A percentile compares a stretch with the other conserved stretches of the same genome.
Evolutionary conservation across 495 filamentous ascomycete genomes (phyloP).

Genomic region (Aspergillus nidulans): DNA sequence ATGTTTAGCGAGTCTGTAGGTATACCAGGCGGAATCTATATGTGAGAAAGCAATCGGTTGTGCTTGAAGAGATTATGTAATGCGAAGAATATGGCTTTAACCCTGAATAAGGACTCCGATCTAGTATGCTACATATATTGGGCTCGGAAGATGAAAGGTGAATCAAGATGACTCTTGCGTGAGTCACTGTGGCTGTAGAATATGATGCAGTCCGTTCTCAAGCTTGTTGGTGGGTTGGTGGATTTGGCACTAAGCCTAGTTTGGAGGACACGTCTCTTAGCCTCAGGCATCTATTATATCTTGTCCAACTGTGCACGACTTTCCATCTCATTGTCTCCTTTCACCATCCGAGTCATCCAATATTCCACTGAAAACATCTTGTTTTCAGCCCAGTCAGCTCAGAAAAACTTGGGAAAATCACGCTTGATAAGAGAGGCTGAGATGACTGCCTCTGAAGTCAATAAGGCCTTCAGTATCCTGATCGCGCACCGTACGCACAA

Average conservation of each 20-base stretch:
- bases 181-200: background rate
- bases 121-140: background rate
- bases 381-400: too few species aligned
- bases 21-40: background rate
- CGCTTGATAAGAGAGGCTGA: too few species aligned
- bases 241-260: background rate
- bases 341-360: too few species aligned
- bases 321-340: too few species aligned
- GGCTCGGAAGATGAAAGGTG: conserved; percentile 8
- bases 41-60: background rate
- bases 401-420: too few species aligned
- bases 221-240: background rate
- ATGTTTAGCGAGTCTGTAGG: conserved; percentile 3
- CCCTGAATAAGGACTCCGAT: background rate
- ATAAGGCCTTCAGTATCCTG: background rate
- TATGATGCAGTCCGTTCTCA: background rate
- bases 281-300: conserved; percentile 1
- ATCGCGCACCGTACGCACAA: background rate
- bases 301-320: too few species aligned
- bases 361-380: too few species aligned
- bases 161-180: conserved; percentile 5
- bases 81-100: background rate
- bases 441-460: background rate
- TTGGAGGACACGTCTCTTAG: background rate
- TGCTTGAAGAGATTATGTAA: background rate